Evolutionary conservation across 1,284 basidiomycete species (phyloP).

Genomic region (Sanghuangporus sanghuang): DNA sequence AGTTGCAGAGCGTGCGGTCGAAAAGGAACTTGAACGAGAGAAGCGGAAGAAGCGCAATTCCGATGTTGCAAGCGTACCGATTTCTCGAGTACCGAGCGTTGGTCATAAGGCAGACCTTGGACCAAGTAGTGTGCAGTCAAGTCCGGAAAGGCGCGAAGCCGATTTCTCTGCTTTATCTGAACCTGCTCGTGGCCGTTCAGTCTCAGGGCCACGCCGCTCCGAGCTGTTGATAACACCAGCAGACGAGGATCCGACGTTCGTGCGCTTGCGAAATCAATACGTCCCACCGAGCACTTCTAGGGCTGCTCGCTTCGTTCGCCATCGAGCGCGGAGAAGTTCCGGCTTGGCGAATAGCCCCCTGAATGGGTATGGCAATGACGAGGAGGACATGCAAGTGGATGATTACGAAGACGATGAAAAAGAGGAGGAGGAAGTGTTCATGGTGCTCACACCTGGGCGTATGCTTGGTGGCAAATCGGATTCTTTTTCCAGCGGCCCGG

Average conservation of each 20-base stretch:
- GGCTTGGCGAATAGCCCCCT: constrained; percentile 1
- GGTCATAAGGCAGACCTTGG: not conserved
- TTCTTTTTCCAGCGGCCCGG: not conserved
- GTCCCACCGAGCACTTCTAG: constrained; percentile 14
- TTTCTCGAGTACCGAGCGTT: not conserved
- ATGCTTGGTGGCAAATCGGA: not conserved
- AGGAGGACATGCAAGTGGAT: not conserved
- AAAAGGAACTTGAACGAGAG: constrained; percentile 1
- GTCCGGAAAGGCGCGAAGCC: not conserved
- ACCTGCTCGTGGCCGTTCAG: not conserved
- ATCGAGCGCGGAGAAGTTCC: constrained; percentile 1
- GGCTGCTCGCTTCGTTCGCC: constrained; percentile 1
- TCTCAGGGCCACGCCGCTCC: not conserved
- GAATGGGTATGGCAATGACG: not conserved
- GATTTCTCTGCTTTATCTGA: not conserved
- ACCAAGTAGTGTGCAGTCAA: not conserved
- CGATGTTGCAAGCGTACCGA: not conserved
- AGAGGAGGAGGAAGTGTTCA: constrained; percentile 11
- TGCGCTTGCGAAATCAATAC: not conserved
- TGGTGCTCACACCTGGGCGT: not conserved
- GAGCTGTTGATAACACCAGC: constrained; percentile 9
- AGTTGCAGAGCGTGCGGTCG: constrained; percentile 5
- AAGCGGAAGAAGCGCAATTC: not conserved
- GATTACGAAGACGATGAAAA: not conserved
- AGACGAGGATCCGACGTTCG: constrained; percentile 1